phyloP scores from a whole-genome alignment of 805 yeast species.

The Metschnikowia bowlesiae region DNA sequence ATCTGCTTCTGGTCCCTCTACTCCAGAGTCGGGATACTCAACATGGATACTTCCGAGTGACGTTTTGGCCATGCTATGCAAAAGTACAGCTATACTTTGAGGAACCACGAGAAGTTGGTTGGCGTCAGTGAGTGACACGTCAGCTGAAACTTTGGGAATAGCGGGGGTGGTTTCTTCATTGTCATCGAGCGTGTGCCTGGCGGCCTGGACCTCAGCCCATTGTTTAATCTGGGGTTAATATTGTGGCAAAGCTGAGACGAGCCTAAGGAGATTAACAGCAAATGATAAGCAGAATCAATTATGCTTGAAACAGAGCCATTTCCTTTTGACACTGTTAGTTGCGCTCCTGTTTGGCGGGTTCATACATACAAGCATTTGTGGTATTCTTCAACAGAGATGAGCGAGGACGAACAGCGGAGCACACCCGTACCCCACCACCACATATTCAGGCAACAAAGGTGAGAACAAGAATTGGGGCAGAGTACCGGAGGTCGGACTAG shows the following conservation, averaged over 20 bases:
- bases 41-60: conserved; percentile 15
- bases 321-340: background rate
- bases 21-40: conserved; percentile 11
- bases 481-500: no score
- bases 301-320: background rate
- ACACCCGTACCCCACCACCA: conserved; percentile 1
- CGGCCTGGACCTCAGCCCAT: conserved; percentile 44
- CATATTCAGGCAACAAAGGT: background rate
- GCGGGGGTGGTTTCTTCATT: conserved; percentile 21
- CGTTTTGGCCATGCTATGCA: conserved; percentile 14
- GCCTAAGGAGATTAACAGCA: background rate
- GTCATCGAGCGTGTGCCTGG: conserved; percentile 48
- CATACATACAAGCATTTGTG: conserved; percentile 2
- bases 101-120: conserved; percentile 18
- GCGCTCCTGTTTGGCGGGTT: no score
- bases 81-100: conserved; percentile 14
- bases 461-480: background rate
- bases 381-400: background rate
- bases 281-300: no score
- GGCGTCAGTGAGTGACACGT: background rate
- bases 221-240: conserved; percentile 38
- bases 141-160: conserved; percentile 9
- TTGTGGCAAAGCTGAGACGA: background rate
- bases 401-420: background rate
- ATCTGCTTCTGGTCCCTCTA: conserved; percentile 25